Conservation (phyloP, 1,284 basidiomycete genomes). For the Sphaerobolus stellatus region DNA sequence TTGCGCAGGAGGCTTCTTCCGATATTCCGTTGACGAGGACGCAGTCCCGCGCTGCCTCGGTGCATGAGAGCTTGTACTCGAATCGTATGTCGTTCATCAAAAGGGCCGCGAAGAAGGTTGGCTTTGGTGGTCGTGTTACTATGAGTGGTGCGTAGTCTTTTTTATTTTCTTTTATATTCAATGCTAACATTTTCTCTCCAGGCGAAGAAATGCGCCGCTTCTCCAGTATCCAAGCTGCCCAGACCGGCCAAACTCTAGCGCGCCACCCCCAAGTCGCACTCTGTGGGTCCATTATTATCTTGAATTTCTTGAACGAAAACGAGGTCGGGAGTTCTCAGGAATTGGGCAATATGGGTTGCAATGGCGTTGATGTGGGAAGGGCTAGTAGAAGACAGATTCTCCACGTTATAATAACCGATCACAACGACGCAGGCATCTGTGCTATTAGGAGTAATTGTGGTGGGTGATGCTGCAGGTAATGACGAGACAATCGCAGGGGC, state of each 20-base stretch:
- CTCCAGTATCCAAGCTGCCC: slow-evolving; percentile 79
- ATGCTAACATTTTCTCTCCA: slow-evolving; percentile 11
- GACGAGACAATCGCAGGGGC: slow-evolving; percentile 50
- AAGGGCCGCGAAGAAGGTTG: slow-evolving; percentile 81
- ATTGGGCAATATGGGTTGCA: slow-evolving; percentile 54
- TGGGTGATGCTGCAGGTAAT: slow-evolving; percentile 34
- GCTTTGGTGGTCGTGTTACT: slow-evolving; percentile 76
- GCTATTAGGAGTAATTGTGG: slow-evolving; percentile 36
- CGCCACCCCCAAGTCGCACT: too few relatives aligned
- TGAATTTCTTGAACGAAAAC: slow-evolving; percentile 68
- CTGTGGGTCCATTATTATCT: slow-evolving; percentile 62
- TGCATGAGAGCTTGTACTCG: slow-evolving; percentile 92
- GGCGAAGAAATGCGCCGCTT: slow-evolving; percentile 78
- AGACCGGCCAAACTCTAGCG: slow-evolving; percentile 73
- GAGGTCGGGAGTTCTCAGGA: slow-evolving; percentile 57
- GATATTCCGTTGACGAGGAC: slow-evolving; percentile 85
- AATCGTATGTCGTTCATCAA: slow-evolving; percentile 90
- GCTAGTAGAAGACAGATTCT: slow-evolving; percentile 56
- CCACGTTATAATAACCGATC: slow-evolving; percentile 64
- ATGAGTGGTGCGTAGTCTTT: slow-evolving; percentile 54
- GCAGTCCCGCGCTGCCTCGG: slow-evolving; percentile 84
- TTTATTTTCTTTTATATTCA: slow-evolving; percentile 1
- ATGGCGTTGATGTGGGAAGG: slow-evolving; percentile 44
- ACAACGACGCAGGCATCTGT: slow-evolving; percentile 47
- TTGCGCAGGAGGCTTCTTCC: slow-evolving; percentile 42